A percentile compares a stretch with the other conserved stretches of the same genome.
Conservation (phyloP, 2,329 filamentous ascomycete species). For the Ophiostoma australiae region DNA sequence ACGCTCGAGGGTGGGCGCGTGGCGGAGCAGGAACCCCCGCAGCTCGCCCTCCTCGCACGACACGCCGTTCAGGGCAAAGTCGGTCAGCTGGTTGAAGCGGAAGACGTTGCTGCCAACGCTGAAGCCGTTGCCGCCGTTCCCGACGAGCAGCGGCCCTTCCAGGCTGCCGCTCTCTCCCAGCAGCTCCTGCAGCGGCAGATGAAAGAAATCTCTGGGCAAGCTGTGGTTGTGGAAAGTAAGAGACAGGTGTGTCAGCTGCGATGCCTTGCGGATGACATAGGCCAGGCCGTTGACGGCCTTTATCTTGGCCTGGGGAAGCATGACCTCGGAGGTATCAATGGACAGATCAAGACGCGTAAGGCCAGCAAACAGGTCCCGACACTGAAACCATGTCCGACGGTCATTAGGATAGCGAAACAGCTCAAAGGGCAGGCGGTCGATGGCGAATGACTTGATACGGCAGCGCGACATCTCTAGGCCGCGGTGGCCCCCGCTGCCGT, state of each 20-base stretch:
- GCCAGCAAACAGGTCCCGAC: constrained; percentile 38
- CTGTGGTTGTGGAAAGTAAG: constrained; percentile 33
- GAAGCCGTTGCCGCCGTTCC: neutral
- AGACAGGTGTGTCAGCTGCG: constrained; percentile 37
- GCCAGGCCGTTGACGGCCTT: constrained; percentile 43
- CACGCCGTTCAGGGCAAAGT: constrained; percentile 42
- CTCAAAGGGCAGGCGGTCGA: constrained; percentile 44
- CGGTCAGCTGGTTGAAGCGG: constrained; percentile 38
- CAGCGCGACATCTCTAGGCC: neutral
- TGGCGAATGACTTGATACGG: constrained; percentile 36
- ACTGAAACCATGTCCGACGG: constrained; percentile 41
- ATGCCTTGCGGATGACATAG: constrained; percentile 39
- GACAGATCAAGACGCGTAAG: constrained; percentile 40
- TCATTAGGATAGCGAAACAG: constrained; percentile 38
- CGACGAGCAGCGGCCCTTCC: constrained; percentile 16
- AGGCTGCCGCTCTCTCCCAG: constrained; percentile 21
- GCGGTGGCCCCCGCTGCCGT: neutral
- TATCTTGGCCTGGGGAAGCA: constrained; percentile 37
- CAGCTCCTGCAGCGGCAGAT: constrained; percentile 39
- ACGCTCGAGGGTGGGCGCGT: constrained; percentile 38
- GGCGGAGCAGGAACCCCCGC: constrained; percentile 40
- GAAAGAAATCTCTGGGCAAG: constrained; percentile 37
- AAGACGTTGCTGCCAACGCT: constrained; percentile 31
- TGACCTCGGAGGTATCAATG: constrained; percentile 38
- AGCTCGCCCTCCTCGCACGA: constrained; percentile 43